Evolutionary conservation across 2,329 filamentous ascomycete genomes (phyloP).

Genomic region (Aureobasidium sp.): DNA sequence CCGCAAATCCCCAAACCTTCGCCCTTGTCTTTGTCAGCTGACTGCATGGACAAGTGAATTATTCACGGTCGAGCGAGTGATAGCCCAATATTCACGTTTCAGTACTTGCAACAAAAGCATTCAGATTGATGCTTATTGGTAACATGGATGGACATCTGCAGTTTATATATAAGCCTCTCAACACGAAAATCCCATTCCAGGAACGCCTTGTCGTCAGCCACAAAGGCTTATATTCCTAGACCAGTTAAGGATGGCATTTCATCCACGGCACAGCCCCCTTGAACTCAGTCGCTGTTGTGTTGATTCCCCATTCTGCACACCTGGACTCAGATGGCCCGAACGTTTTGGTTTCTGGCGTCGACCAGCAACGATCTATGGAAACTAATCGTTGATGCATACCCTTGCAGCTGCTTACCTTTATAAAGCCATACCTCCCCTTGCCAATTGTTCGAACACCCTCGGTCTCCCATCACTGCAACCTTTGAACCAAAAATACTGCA

Average conservation of each 20-base stretch:
- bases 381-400: no score
- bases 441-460: no score
- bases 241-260: not conserved
- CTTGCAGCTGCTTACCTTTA: no score
- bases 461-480: no score
- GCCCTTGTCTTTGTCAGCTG: not conserved
- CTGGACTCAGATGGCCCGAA: not conserved
- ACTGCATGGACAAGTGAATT: no score
- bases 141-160: not conserved
- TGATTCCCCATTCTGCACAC: not conserved
- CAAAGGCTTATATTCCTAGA: not conserved
- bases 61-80: no score
- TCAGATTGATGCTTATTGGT: no score
- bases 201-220: not conserved
- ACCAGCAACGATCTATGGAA: not conserved
- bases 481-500: no score
- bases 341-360: not conserved
- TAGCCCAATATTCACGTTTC: not conserved
- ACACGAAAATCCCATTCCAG: not conserved
- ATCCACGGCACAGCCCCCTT: not conserved
- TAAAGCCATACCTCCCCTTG: not conserved
- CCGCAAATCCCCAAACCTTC: not conserved
- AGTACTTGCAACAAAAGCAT: not conserved
- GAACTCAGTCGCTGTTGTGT: not conserved
- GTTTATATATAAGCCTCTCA: not conserved